Conservation (phyloP, 2,329 filamentous ascomycete species). For the Paecilomyces dactylethromorphus region DNA sequence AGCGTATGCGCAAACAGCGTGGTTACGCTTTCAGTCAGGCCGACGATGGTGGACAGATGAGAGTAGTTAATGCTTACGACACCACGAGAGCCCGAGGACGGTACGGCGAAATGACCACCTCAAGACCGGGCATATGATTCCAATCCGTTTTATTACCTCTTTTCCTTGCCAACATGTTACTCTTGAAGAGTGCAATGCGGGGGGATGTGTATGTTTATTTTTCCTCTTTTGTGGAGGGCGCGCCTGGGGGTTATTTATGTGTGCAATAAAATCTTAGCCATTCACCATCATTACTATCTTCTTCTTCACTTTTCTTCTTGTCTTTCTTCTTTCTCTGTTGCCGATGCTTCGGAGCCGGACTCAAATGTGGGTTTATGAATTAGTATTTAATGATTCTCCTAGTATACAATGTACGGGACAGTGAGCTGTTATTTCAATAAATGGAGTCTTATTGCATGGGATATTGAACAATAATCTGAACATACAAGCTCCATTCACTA, state of each 20-base stretch:
- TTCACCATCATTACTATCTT: slow-evolving; percentile 3
- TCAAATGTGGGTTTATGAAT: slow-evolving; percentile 3
- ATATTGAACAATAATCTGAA: background rate
- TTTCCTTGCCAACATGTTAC: slow-evolving; percentile 8
- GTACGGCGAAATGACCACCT: slow-evolving; percentile 89
- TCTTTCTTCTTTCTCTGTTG: slow-evolving; percentile 9
- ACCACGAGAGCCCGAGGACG: slow-evolving; percentile 85
- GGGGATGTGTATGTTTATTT: background rate
- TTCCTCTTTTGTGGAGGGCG: background rate
- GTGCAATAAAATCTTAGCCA: slow-evolving; percentile 5
- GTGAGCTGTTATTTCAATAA: background rate
- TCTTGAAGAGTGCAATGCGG: slow-evolving; percentile 4
- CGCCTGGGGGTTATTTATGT: background rate
- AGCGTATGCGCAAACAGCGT: slow-evolving; percentile 98
- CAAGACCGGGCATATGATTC: slow-evolving; percentile 27
- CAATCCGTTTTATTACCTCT: slow-evolving; percentile 9
- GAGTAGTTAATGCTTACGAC: slow-evolving; percentile 94
- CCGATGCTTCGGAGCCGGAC: background rate
- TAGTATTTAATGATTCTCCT: background rate
- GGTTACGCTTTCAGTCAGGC: slow-evolving; percentile 98
- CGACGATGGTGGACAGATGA: slow-evolving; percentile 82
- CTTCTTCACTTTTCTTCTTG: slow-evolving; percentile 9
- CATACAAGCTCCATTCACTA: too few relatives aligned
- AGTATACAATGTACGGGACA: background rate
- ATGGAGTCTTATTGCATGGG: background rate